Evolutionary conservation across 352 stramenopile species (phyloP).

Genomic region (Globisporangium radiosum): DNA sequence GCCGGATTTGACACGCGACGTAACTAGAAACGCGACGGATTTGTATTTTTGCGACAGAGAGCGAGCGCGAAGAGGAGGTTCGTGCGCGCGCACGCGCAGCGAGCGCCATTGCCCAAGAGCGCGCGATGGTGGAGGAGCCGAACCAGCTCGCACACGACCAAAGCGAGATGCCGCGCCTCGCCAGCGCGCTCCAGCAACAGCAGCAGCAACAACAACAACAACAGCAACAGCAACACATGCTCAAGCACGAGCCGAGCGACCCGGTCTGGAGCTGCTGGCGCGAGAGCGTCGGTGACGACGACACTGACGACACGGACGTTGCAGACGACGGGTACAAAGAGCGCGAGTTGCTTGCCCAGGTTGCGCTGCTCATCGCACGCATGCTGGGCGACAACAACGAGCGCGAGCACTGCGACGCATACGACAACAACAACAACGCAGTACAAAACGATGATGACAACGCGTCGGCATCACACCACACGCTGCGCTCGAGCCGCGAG

Average conservation of each 20-base stretch:
- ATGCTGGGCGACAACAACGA: conserved; percentile 18
- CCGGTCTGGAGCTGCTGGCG: no score
- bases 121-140: background rate
- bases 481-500: conserved; percentile 11
- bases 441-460: conserved; percentile 1
- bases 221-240: background rate
- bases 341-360: conserved; percentile 20
- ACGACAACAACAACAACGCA: no score
- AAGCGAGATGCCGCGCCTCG: no score
- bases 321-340: conserved; percentile 2
- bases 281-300: background rate
- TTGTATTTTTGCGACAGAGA: no score
- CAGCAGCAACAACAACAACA: background rate
- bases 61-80: no score
- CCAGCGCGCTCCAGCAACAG: background rate
- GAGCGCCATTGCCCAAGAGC: background rate
- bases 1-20: no score
- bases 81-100: background rate
- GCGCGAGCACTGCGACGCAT: conserved; percentile 8
- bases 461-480: background rate
- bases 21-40: no score
- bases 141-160: background rate
- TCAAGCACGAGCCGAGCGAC: no score
- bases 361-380: conserved; percentile 23
- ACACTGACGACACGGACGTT: background rate